Conservation (phyloP, 2,329 filamentous ascomycete genomes). For the Aureobasidium sp. region DNA sequence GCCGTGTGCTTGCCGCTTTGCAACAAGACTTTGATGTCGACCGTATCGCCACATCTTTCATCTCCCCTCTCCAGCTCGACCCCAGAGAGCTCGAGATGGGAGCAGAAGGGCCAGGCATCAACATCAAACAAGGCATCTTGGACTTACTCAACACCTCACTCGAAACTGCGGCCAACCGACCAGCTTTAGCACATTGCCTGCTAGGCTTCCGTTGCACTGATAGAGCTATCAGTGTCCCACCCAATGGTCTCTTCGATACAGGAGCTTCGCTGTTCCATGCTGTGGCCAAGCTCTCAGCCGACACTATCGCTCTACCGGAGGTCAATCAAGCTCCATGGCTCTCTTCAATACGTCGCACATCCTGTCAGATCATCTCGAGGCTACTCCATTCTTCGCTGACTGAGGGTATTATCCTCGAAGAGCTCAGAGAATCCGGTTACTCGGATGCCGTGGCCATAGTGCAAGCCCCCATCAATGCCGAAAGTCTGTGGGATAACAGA, state of each 20-base stretch:
- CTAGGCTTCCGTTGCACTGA: conserved; percentile 78
- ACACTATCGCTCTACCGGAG: conserved; percentile 59
- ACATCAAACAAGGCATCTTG: conserved; percentile 72
- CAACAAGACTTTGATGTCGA: conserved; percentile 74
- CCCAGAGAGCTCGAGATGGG: conserved; percentile 67
- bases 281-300: conserved; percentile 64
- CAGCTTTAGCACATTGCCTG: conserved; percentile 83
- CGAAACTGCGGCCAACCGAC: conserved; percentile 63
- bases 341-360: conserved; percentile 22
- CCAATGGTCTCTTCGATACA: conserved; percentile 63
- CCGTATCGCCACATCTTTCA: conserved; percentile 68
- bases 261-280: conserved; percentile 76
- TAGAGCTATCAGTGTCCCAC: conserved; percentile 60
- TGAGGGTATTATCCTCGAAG: conserved; percentile 63
- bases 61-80: conserved; percentile 57
- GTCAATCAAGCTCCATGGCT: conserved; percentile 60
- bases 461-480: conserved; percentile 63
- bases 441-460: conserved; percentile 65
- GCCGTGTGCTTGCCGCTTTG: conserved; percentile 69
- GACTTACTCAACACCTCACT: conserved; percentile 81
- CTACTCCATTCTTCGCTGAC: conserved; percentile 82
- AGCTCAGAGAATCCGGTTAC: conserved; percentile 73
- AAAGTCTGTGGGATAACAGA: conserved; percentile 67
- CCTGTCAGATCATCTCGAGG: conserved; percentile 58
- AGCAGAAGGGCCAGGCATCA: conserved; percentile 63